phyloP scores from a whole-genome alignment of 2,329 filamentous ascomycete genomes.

The Beauveria sp. region DNA sequence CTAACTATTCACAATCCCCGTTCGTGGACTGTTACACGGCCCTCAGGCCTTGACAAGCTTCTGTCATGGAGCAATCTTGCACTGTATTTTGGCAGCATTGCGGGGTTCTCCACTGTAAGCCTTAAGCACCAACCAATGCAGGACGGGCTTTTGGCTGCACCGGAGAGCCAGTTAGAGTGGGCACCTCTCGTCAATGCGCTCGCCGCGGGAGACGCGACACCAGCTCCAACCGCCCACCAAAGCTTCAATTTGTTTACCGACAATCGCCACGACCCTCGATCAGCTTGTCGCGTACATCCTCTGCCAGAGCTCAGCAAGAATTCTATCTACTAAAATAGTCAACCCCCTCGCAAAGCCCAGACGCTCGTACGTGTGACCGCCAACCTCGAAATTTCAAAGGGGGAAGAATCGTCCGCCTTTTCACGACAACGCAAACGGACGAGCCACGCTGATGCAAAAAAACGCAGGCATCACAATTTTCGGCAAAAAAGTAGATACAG shows the following conservation, averaged over 20 bases:
- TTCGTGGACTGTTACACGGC: too few relatives aligned
- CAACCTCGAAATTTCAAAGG: not conserved
- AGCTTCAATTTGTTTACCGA: not conserved
- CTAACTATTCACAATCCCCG: too few relatives aligned
- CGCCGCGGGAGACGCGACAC: not conserved
- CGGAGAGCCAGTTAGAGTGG: not conserved
- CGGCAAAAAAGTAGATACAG: not conserved
- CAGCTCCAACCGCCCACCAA: not conserved
- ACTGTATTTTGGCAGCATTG: not conserved
- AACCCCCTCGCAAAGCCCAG: not conserved
- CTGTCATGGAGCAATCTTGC: not conserved
- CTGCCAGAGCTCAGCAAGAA: not conserved
- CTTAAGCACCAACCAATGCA: not conserved
- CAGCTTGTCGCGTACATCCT: not conserved
- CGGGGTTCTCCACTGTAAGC: not conserved
- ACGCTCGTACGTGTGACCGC: not conserved
- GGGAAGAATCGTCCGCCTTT: not conserved
- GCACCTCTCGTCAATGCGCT: not conserved
- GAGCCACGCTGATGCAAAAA: not conserved
- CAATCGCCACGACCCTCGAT: not conserved
- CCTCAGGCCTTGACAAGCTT: not conserved
- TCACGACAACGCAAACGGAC: not conserved
- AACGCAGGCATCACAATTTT: not conserved
- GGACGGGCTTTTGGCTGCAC: not conserved
- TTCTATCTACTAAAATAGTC: too few relatives aligned